Conservation (phyloP, 768 basidiomycete genomes). For the Termitomyces sp. region DNA sequence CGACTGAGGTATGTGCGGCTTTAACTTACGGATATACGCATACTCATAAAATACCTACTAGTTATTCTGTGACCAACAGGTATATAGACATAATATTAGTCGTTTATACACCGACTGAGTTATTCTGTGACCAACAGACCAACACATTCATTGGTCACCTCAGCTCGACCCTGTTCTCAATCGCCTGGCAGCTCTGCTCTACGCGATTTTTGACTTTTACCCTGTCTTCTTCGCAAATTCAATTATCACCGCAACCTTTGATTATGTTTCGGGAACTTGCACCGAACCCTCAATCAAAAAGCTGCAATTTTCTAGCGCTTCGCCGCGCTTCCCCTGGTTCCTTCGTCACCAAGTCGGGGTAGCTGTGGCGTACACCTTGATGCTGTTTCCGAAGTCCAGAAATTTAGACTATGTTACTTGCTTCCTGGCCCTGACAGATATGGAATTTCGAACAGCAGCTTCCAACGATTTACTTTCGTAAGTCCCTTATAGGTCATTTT, state of each 20-base stretch:
- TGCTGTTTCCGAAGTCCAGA: slow-evolving; percentile 10
- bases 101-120: too few relatives aligned
- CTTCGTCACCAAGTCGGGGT: slow-evolving; percentile 12
- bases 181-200: neutral
- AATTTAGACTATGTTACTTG: slow-evolving; percentile 7
- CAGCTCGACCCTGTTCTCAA: neutral
- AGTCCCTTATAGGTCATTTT: neutral
- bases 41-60: too few relatives aligned
- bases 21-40: too few relatives aligned
- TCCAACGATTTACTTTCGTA: slow-evolving; percentile 16
- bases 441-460: neutral
- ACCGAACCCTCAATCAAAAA: slow-evolving; percentile 7
- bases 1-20: too few relatives aligned
- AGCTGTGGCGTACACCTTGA: slow-evolving; percentile 6
- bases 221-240: slow-evolving; percentile 9
- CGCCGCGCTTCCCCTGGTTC: neutral
- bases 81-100: too few relatives aligned
- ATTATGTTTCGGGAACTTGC: slow-evolving; percentile 12
- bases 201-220: slow-evolving; percentile 9
- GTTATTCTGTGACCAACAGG: too few relatives aligned
- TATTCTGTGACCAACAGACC: too few relatives aligned
- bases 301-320: neutral
- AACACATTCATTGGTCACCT: slow-evolving; percentile 1
- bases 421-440: neutral
- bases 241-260: slow-evolving; percentile 11